Base-by-base conservation (phyloP, 345 rosid species). In the Anastatica hierochuntica region DNA sequence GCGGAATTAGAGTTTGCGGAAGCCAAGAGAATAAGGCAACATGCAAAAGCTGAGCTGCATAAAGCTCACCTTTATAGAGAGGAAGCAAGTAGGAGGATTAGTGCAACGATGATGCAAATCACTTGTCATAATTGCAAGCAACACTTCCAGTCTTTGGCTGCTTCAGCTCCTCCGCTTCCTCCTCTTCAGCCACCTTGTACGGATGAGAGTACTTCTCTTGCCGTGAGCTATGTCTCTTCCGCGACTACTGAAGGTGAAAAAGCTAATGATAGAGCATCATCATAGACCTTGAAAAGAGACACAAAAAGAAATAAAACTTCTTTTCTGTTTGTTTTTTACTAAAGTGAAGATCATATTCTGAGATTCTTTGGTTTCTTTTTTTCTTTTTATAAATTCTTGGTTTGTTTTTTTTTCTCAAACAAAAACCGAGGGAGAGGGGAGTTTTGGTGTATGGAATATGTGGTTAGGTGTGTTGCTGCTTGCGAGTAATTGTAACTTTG, bases 21-120 rank as follows among this genome's bases (percentile, higher is more conserved):
- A 26, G 99, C 99, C 4, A 88, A 82, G 79, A 72, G 79, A 64
- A 83, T 83, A 49, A 76, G 99, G 51, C 90, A 85, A 50, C 88
- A 83, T 53, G 95, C 99, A 3, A 90, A 75, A 56, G 81, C 87
- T 1, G 95, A 88, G 70, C 58, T 94, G 3, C 82, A 79, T 7
- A 88, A 82, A 55, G 97, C 95, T 29, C 72, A 72, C 48, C 74
- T 76, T 20, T 45, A 73, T 30, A 88, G 74, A 63, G 85, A 78
- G 37, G 79, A 68, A 35, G 95, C 97, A 38, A 74, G 72, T 16
- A 82, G 80, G 58, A 79, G 80, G 66, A 80, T 85, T 54, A 76
- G 68, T 49, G 72, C 85, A 10, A 74, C 84, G 11, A 66, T 94
- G 29, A 69, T 83, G 40, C 80, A 84, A 63, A 79, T 94, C 56